A percentile compares a stretch with the other conserved stretches of the same genome.
Evolutionary conservation across 768 basidiomycete genomes (phyloP).

Genomic region (Paxillus involutus): DNA sequence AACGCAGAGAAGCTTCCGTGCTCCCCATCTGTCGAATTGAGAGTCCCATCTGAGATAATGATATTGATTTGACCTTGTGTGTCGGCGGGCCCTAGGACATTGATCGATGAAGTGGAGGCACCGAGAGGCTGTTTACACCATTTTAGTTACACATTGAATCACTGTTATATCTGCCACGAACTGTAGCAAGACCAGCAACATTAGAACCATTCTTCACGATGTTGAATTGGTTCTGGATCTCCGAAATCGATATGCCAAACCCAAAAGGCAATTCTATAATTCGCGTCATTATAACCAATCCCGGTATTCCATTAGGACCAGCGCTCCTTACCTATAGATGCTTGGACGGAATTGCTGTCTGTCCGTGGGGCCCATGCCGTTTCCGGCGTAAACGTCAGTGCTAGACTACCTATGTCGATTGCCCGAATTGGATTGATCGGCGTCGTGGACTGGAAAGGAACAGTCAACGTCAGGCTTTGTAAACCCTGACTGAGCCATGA

Average conservation of each 20-base stretch:
- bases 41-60: slow-evolving; percentile 50
- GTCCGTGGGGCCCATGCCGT: slow-evolving; percentile 59
- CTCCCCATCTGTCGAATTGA: slow-evolving; percentile 47
- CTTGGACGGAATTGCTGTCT: slow-evolving; percentile 58
- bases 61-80: slow-evolving; percentile 69
- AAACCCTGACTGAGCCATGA: slow-evolving; percentile 70
- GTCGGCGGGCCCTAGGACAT: slow-evolving; percentile 48
- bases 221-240: slow-evolving; percentile 67
- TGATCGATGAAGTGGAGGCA: slow-evolving; percentile 61
- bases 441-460: slow-evolving; percentile 53
- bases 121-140: slow-evolving; percentile 48
- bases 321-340: slow-evolving; percentile 47
- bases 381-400: slow-evolving; percentile 51
- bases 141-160: neutral
- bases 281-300: neutral
- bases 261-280: slow-evolving; percentile 67
- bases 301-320: neutral
- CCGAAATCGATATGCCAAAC: slow-evolving; percentile 53
- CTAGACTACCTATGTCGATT: slow-evolving; percentile 63
- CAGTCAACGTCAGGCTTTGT: slow-evolving; percentile 52
- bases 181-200: slow-evolving; percentile 62
- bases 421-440: slow-evolving; percentile 62
- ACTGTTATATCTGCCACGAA: slow-evolving; percentile 18
- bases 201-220: slow-evolving; percentile 51
- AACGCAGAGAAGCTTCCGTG: slow-evolving; percentile 57